Base-by-base conservation (phyloP, 169 alveolate genomes). In the Pseudocohnilembus persalinus region DNA sequence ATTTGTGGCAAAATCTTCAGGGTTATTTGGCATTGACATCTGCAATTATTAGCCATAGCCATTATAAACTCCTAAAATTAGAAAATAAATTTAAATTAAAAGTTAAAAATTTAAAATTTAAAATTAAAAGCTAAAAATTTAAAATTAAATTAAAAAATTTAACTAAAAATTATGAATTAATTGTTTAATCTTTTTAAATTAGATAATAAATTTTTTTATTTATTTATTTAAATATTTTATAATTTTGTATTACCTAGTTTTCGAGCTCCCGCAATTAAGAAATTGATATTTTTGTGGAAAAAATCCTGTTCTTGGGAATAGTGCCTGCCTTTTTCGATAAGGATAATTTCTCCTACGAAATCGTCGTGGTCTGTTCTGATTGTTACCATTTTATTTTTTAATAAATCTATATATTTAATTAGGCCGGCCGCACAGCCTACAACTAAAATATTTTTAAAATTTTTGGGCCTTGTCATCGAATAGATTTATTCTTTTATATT, bases 381-480 rank as follows among this genome's bases (percentile, higher is more conserved):
- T 6, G 76, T 74, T 31, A 84, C 84, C 72, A 84, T 72, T 31
- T 77, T 84, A 63, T 73, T 68, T 77, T 84, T 84, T 11, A 76
- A 76, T 31, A 84, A 31, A 30, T 76, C 82, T 64, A 84, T 68
- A 84, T 84, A 84, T 68, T 84, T 84, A 0, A 84, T 35, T 26
- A 76, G 63, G 25, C 84, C 84, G 26, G 30, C 28, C 34, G 76
- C 77, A 24, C 80, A 77, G 16, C 82, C 82, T 0, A 77, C 89
- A 0, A 84, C 68, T 1, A 84, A n/a, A 0, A 84, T 64, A 84
- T 84, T 84, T 29, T 79, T 79, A 68, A 65, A 84, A 68, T 72
- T 84, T 16, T 28, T 30, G 26, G 89, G 89, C 31, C 73, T 77
- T 15, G 31, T 77, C 29, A 79, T 64, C 32, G 81, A 63, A 32